Evolutionary conservation across 768 basidiomycete species (phyloP).

Genomic region (Suillus hirtellus): DNA sequence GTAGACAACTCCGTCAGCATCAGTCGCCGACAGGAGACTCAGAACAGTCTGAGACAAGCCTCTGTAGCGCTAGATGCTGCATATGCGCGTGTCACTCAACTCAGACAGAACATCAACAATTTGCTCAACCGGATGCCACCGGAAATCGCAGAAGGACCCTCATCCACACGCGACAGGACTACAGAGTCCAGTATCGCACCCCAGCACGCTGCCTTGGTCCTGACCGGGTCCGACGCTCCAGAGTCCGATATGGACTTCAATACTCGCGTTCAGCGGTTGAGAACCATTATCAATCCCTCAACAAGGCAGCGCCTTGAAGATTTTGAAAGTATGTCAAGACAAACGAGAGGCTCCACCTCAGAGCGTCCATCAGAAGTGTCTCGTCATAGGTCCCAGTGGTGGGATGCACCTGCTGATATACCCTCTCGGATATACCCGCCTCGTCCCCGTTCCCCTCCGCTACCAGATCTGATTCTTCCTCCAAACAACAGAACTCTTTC

Average conservation of each 20-base stretch:
- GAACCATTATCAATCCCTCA: conserved; percentile 31
- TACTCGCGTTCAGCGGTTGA: conserved; percentile 28
- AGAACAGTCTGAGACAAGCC: conserved; percentile 47
- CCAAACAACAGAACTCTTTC: conserved; percentile 9
- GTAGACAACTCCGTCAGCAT: neutral
- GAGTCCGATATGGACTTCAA: conserved; percentile 29
- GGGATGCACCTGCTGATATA: conserved; percentile 19
- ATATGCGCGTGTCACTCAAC: conserved; percentile 54
- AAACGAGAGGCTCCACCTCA: conserved; percentile 15
- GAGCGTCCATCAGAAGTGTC: neutral
- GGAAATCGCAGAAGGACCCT: conserved; percentile 20
- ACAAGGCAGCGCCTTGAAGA: conserved; percentile 35
- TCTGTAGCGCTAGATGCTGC: conserved; percentile 55
- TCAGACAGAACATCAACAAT: conserved; percentile 51
- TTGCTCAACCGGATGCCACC: conserved; percentile 43
- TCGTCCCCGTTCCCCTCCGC: conserved; percentile 30
- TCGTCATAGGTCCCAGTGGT: conserved; percentile 8
- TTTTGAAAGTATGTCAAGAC: conserved; percentile 24
- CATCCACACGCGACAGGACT: conserved; percentile 13
- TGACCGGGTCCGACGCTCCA: conserved; percentile 23
- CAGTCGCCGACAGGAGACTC: conserved; percentile 25
- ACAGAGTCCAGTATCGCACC: conserved; percentile 30
- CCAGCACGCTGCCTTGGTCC: conserved; percentile 31
- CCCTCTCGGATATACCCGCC: conserved; percentile 12
- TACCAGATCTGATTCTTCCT: conserved; percentile 30